Base-by-base conservation (phyloP, 192 early-diverging fungal species). In the Diversispora epigaea region DNA sequence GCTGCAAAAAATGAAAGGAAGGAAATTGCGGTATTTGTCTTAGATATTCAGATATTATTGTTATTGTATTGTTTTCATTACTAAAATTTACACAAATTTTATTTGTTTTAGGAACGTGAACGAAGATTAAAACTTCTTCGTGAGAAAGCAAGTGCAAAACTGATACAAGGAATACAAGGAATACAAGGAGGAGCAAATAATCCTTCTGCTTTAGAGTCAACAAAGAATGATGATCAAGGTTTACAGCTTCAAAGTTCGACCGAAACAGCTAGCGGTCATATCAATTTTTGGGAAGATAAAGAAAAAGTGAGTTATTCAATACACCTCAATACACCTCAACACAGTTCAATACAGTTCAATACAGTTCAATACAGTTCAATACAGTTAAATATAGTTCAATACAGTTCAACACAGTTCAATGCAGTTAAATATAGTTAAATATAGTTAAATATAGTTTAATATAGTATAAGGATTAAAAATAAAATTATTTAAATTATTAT, bases 201-300 rank as follows among this genome's bases (percentile, higher is more conserved):
- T 32, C 25, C 67, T 15, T 70, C 62, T 21, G n/a, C n/a, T 17
- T 5, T 25, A 63, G 7, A 12, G 22, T 52, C 17, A n/a, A 44
- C 10, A 0, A 14, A 9, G 15, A 40, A 32, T 32, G 25, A 32
- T 32, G 25, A 40, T 25, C 50, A 72, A 32, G 9, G 56, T 7
- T 44, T 41, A 11, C 11, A 22, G 8, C 17, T 21, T 17, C 19
- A 56, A 39, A 54, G 41, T 44, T 15, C 14, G n/a, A 39, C 5
- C 6, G 46, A 71, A 0, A 58, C 62, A 7, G 41, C 54, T 41
- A 56, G 52, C 19, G 54, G 76, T n/a, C 89, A 87, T 63, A 65
- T 90, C 62, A 89, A 88, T 75, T 83, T 90, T 49, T 92, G 88
- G 84, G 79, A 79, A 17, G 86, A 87, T 6, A 39, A 82, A 22